Evolutionary conservation across 2,329 filamentous ascomycete genomes (phyloP).

Genomic region (Fusarium proliferatum): DNA sequence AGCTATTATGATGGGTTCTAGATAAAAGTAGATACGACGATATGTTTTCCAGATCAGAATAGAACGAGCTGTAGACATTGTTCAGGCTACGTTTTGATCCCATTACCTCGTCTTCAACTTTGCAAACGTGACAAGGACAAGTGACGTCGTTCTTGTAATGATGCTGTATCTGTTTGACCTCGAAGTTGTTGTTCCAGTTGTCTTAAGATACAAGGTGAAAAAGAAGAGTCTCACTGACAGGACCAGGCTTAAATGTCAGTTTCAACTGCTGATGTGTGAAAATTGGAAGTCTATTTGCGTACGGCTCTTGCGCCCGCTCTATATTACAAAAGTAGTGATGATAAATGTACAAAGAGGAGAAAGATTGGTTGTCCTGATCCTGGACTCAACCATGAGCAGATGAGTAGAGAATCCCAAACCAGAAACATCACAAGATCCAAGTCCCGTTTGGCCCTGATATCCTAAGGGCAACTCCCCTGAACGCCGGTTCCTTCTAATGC

Average conservation of each 20-base stretch:
- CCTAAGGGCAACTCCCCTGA: not conserved
- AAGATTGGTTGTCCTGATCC: not conserved
- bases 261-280: not conserved
- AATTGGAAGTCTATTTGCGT: not conserved
- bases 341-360: not conserved
- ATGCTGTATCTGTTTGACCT: not conserved
- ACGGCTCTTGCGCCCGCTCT: not conserved
- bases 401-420: not conserved
- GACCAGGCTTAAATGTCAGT: not conserved
- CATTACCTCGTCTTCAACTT: not conserved
- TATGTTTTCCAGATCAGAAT: slow-evolving; percentile 32
- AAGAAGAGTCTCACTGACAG: not conserved
- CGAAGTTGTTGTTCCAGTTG: not conserved
- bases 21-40: slow-evolving; percentile 39
- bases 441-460: not conserved
- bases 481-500: not conserved
- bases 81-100: slow-evolving; percentile 3
- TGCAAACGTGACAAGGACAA: not conserved
- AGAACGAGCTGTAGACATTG: slow-evolving; percentile 17
- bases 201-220: not conserved
- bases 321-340: not conserved
- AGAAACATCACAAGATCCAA: not conserved
- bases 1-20: slow-evolving; percentile 32
- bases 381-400: not conserved
- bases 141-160: not conserved